Base-by-base conservation (phyloP, 352 stramenopile genomes). In the Phytophthora pseudosyringae region DNA sequence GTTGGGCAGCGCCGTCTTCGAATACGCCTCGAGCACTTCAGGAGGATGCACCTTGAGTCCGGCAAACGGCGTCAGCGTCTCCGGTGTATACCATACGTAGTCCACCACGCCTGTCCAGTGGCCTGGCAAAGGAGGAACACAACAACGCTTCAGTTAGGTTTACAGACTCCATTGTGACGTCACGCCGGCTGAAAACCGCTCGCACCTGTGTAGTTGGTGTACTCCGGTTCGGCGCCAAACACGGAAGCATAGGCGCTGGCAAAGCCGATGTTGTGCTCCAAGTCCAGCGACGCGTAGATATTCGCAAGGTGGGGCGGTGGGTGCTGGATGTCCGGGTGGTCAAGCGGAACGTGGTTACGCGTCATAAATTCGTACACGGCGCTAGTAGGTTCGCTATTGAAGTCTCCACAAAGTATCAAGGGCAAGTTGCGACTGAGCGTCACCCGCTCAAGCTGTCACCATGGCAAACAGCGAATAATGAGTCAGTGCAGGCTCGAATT, bases 21-120 rank as follows among this genome's bases (percentile, higher is more conserved):
- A 67, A 75, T 97, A 92, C 29, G 78, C 71, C 29, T 93, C 88
- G 41, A 99, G 74, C 53, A 96, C 81, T 55, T 90, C 76, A 44
- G 97, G 92, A 33, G 92, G 72, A 26, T 98, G 97, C 54, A 99
- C 90, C 36, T 97, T 94, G 25, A 98, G 90, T 1, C 96, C 95
- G 3, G 94, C 95, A 47, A 99, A 89, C 25, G 97, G 91, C 51
- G 88, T 93, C 51, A 99, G 72, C 67, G 95, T 91, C 67, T 96
- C 87, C 7, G 88, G 81, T 15, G 91, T 98, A 83, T 98, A 99
- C 97, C 97, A 99, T 64, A 99, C 97, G 72, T 99, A 99, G 77
- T 99, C 98, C 43, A 96, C 80, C 10, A 97, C 88, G 33, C 98
- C 98, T 47, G 91, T 95, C 91, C 98, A 99, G 56, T 93, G 85